Base-by-base conservation (phyloP, 345 rosid genomes). In the Ailanthus altissimus region DNA sequence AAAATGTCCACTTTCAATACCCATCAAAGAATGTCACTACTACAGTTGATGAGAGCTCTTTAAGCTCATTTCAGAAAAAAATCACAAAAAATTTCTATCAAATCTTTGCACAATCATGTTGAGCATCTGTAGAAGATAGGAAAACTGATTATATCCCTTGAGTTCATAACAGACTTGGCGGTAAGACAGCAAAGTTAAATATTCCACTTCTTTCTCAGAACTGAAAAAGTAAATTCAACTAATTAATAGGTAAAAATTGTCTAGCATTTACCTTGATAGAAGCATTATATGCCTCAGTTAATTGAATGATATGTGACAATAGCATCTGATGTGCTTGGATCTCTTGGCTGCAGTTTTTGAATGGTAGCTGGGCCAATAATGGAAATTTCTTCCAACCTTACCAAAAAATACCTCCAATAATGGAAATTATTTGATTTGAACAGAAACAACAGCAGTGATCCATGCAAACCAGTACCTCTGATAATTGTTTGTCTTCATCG, bases 281-380 rank as follows among this genome's bases (percentile, higher is more conserved):
- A 57, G 75, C 75, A 79, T 53, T 60, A 59, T 83, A 81, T 68
- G 84, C 83, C 75, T 82, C 75, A 46, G 85, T 85, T 70, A 85
- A 81, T 54, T 56, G 78, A 69, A 75, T 82, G 74, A 93, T 82
- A 67, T 77, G 83, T 50, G 87, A 86, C 78, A 83, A 70, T 78
- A 94, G 61, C 80, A 89, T 72, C 80, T 81, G 74, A 81, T 94
- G 97, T 32, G 94, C 95, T 79, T 80, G 81, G 57, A 87, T 81
- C 84, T 93, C 97, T 83, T 81, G 86, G 59, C 77, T 62, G 69
- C 75, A 15, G 54, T 85, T 81, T 78, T 82, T 83, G 8, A 90
- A 79, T 73, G 97, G 93, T 49, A 82, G 87, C 23, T 94, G 85
- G 53, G 92, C 98, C 78, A 94, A 78, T 67, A 42, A 62, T 20